Conservation (phyloP, 2,329 filamentous ascomycete genomes). For the Colletotrichum kahawae region DNA sequence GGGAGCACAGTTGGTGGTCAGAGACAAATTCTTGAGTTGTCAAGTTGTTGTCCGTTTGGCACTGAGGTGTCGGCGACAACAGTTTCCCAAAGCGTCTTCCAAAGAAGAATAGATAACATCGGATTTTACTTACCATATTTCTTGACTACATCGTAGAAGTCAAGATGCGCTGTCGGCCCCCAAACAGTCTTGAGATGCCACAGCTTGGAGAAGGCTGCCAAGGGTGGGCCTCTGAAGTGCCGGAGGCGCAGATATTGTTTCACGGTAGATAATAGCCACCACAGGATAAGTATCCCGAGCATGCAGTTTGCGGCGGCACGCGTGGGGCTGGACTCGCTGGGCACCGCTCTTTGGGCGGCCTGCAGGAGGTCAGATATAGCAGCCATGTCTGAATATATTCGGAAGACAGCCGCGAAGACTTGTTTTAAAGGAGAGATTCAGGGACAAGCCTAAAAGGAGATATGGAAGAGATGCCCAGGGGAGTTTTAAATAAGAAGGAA, state of each 20-base stretch:
- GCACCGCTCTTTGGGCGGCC: neutral
- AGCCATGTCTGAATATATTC: neutral
- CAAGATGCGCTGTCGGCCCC: conserved; percentile 35
- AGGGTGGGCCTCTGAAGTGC: conserved; percentile 42
- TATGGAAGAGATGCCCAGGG: neutral
- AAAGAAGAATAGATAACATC: neutral
- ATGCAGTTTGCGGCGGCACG: neutral
- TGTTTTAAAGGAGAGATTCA: neutral
- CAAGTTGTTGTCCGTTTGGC: neutral
- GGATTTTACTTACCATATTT: conserved; percentile 35
- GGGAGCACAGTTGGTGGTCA: neutral
- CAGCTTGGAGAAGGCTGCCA: conserved; percentile 42
- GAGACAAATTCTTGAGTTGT: neutral
- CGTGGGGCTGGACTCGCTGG: neutral
- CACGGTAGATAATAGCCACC: conserved; percentile 20
- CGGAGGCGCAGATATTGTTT: conserved; percentile 40
- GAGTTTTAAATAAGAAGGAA: neutral
- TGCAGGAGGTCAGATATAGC: neutral
- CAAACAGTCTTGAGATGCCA: conserved; percentile 39
- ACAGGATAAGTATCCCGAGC: conserved; percentile 8
- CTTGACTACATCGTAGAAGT: conserved; percentile 37
- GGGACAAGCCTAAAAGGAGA: neutral
- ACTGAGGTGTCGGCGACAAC: neutral
- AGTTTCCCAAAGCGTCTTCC: neutral
- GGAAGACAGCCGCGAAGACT: neutral